Evolutionary conservation across 495 filamentous ascomycete species (phyloP).

Genomic region (Aspergillus homomorphus): DNA sequence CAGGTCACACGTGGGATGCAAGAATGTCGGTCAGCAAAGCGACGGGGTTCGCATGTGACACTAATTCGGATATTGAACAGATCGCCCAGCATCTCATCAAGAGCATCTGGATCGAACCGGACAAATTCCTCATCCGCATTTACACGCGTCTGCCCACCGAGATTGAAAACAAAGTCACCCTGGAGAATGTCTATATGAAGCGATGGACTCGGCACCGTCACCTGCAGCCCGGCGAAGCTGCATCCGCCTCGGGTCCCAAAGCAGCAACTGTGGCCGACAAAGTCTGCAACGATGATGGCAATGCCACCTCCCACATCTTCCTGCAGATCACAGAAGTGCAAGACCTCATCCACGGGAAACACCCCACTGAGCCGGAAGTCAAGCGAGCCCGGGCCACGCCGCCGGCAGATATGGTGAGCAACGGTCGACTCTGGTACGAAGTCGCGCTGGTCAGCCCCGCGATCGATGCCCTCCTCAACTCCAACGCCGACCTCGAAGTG

Average conservation of each 20-base stretch:
- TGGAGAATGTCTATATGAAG: constrained; percentile 34
- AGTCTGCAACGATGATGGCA: not conserved
- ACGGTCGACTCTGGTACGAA: constrained; percentile 45
- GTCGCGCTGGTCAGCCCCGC: constrained; percentile 33
- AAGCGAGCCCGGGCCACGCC: constrained; percentile 25
- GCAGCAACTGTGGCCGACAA: not conserved
- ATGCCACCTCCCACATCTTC: constrained; percentile 22
- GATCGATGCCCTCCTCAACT: constrained; percentile 26
- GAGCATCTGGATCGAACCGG: constrained; percentile 34
- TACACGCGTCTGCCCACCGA: constrained; percentile 18
- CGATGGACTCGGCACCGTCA: constrained; percentile 29
- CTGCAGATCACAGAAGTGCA: constrained; percentile 43
- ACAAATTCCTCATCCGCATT: constrained; percentile 19
- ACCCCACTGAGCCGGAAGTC: constrained; percentile 10
- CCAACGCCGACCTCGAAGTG: constrained; percentile 29
- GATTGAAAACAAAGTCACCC: constrained; percentile 13
- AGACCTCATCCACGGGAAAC: constrained; percentile 27
- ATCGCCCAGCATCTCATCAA: constrained; percentile 25
- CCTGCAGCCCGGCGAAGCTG: constrained; percentile 10
- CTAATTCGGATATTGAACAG: constrained; percentile 21
- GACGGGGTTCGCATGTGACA: constrained; percentile 9
- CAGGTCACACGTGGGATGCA: constrained; percentile 47
- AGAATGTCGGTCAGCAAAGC: constrained; percentile 25
- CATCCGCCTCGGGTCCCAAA: no score
- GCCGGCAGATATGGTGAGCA: constrained; percentile 27